Evolutionary conservation across 495 filamentous ascomycete genomes (phyloP), one percentile per base, ranked within the genome.

Genomic region (Elaphomyces granulatus): DNA sequence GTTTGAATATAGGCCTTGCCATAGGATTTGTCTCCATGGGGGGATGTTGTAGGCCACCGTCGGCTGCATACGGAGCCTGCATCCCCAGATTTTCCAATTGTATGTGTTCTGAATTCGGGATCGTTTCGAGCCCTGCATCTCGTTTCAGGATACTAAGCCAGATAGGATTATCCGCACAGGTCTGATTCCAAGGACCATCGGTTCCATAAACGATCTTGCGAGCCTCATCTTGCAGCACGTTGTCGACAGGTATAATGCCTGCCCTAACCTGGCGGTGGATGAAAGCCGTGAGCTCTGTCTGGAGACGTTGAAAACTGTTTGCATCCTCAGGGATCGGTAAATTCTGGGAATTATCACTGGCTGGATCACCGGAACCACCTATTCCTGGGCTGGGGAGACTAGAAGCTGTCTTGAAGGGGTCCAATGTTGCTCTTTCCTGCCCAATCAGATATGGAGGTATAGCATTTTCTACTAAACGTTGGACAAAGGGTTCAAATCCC

Each of bases 181-280:
- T 83, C 52, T 81, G 78, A 41, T 82, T 81, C 77, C 77, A 84
- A 15, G 66, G 64, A 44, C 83, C 80, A 40, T 79, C 73, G 34
- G 53, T 64, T 14, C 71, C 72, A 52, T 79, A 82, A 42, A 83
- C 71, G 41, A 79, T 71, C 19, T 70, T 59, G 37, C 80, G 74
- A 6, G 67, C 78, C 50, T 80, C 64, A 14, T 59, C 62, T 54
- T 82, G 78, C 23, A 84, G 48, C 46, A 78, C 72, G 14, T 59
- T 58, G 48, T 84, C 78, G 20, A 66, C 69, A 3, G 75, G 76
- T 30, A 70, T 55, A 21, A 66, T 39, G 0, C 78, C 77, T 16
- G 61, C 47, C 0, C 66, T 45, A 10, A 63, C 49, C 45, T 74
- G 66, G 8, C 56, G 49, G 1, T 59, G 58, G 8, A 80, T 63